These are phyloP conservation scores for Gonium pectorale DNA, from an alignment of 139 green algal species.

Conservation along the genomic window DNA sequence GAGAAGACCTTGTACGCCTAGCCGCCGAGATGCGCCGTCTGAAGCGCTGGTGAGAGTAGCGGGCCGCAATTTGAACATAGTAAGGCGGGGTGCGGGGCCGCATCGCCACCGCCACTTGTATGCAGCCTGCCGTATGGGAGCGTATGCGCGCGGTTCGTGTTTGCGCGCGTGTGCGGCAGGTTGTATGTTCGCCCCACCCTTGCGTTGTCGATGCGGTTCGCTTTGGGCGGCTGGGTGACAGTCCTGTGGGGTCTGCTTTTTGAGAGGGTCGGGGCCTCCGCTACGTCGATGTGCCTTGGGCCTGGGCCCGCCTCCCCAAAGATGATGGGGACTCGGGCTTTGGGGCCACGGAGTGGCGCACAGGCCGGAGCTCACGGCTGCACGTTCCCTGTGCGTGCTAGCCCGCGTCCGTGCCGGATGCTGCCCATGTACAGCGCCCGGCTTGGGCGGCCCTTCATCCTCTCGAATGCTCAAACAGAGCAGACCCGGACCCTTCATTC, in stretches of 20 bases:
- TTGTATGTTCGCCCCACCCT: not conserved
- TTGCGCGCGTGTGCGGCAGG: not conserved
- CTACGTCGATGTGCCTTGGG: no score
- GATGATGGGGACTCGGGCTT: conserved; percentile 10
- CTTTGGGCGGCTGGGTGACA: conserved; percentile 1
- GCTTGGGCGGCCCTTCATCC: conserved; percentile 23
- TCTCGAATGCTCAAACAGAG: conserved; percentile 23
- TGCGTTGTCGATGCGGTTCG: not conserved
- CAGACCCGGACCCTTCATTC: conserved; percentile 33
- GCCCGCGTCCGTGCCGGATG: conserved; percentile 1
- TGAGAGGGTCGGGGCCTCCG: no score
- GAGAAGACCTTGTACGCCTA: conserved; percentile 33
- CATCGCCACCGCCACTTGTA: not conserved
- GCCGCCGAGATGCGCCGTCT: conserved; percentile 16
- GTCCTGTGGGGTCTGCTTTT: no score
- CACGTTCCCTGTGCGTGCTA: conserved; percentile 21
- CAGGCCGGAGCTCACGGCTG: not conserved
- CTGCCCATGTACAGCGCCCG: conserved; percentile 23
- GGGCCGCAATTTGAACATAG: conserved; percentile 20
- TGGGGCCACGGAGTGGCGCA: conserved; percentile 34
- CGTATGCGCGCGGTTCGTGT: no score
- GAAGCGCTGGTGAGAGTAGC: conserved; percentile 18
- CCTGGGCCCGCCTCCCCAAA: no score
- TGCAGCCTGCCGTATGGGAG: not conserved
- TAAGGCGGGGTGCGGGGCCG: conserved; percentile 8